phyloP scores from a whole-genome alignment of 78 protist species.

The Dictyostelium intermedium region DNA sequence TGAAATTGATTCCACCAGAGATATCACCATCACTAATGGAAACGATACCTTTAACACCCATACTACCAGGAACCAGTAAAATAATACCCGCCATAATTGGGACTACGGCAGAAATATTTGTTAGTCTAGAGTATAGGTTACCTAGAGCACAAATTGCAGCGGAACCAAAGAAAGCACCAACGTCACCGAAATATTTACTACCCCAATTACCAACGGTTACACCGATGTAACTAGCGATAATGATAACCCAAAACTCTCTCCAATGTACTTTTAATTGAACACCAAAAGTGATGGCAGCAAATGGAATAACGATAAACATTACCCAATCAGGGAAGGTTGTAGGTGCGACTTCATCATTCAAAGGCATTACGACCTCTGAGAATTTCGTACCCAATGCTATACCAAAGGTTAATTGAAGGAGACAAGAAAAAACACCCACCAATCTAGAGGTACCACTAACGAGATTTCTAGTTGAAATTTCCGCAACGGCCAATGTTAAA shows the following conservation, averaged over 20 bases:
- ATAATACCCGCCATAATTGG: slow-evolving; percentile 68
- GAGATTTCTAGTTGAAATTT: slow-evolving; percentile 49
- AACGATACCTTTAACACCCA: slow-evolving; percentile 64
- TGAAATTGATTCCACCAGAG: not conserved
- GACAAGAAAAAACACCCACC: slow-evolving; percentile 65
- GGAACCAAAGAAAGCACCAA: slow-evolving; percentile 65
- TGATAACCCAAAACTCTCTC: slow-evolving; percentile 63
- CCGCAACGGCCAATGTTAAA: slow-evolving; percentile 52
- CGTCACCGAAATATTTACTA: slow-evolving; percentile 39
- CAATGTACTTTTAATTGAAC: slow-evolving; percentile 52
- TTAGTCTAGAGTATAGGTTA: slow-evolving; percentile 51
- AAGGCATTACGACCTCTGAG: not conserved
- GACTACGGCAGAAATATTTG: slow-evolving; percentile 5
- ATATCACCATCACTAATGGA: slow-evolving; percentile 31
- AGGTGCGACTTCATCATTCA: slow-evolving; percentile 7
- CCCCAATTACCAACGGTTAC: slow-evolving; percentile 53
- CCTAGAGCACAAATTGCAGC: slow-evolving; percentile 34
- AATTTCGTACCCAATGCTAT: slow-evolving; percentile 64
- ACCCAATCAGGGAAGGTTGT: slow-evolving; percentile 32
- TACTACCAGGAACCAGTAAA: slow-evolving; percentile 64
- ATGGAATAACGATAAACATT: slow-evolving; percentile 29
- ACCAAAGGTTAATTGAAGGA: slow-evolving; percentile 64
- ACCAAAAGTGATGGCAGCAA: slow-evolving; percentile 64
- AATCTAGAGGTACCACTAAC: slow-evolving; percentile 60
- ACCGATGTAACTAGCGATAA: slow-evolving; percentile 24